Conservation (phyloP, 768 basidiomycete species). For the Kwoniella bestiolae region DNA sequence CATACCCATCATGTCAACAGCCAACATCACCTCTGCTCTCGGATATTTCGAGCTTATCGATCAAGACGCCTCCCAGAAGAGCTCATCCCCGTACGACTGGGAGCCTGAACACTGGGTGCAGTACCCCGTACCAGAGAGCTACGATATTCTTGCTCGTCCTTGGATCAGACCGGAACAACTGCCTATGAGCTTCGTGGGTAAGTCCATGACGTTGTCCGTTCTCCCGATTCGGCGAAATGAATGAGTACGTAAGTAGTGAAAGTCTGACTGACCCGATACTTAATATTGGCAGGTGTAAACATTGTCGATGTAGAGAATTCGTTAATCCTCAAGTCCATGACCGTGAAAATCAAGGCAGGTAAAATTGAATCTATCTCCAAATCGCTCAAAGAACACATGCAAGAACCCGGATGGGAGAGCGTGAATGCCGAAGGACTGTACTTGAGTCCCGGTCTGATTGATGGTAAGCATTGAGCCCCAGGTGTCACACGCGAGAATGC, state of each 20-base stretch:
- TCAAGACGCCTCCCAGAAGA: neutral
- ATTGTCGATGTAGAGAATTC: slow-evolving; percentile 35
- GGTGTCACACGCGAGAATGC: too few species aligned
- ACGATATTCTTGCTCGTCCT: slow-evolving; percentile 26
- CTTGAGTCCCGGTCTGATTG: slow-evolving; percentile 38
- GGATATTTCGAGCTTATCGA: slow-evolving; percentile 24
- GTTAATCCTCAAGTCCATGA: slow-evolving; percentile 33
- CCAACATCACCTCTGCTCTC: slow-evolving; percentile 12
- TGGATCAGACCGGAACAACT: slow-evolving; percentile 37
- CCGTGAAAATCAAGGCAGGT: slow-evolving; percentile 34
- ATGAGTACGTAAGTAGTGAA: neutral
- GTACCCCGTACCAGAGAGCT: slow-evolving; percentile 25
- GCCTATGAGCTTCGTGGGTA: slow-evolving; percentile 38
- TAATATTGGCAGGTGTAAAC: slow-evolving; percentile 26
- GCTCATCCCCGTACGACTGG: slow-evolving; percentile 27
- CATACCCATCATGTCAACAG: neutral
- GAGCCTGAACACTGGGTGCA: slow-evolving; percentile 28
- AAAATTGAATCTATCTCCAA: slow-evolving; percentile 31
- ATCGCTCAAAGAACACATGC: slow-evolving; percentile 18
- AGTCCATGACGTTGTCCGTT: slow-evolving; percentile 1
- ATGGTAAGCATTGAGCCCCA: too few species aligned
- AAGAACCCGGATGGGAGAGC: slow-evolving; percentile 29
- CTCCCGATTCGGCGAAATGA: too few species aligned
- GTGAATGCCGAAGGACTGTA: slow-evolving; percentile 31
- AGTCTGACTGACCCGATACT: neutral